Evolutionary conservation across 106 monocot species (phyloP).

Genomic region (Dactylorhiza incarnata): DNA sequence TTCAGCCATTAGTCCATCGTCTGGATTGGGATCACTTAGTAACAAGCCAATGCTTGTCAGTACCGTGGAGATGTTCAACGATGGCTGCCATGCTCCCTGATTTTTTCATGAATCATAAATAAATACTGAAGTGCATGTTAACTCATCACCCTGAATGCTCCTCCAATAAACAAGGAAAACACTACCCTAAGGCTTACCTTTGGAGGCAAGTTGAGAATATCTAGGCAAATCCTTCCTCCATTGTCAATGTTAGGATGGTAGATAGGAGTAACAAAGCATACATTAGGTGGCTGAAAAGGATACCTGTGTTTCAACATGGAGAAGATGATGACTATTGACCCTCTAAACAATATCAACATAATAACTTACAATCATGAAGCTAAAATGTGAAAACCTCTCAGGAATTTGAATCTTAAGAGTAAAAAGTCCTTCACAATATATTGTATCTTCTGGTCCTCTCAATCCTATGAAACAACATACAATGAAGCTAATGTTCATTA

Average conservation of each 20-base stretch:
- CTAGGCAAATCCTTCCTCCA: conserved; percentile 92
- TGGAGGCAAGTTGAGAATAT: conserved; percentile 97
- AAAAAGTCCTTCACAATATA: conserved; percentile 62
- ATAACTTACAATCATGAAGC: background rate
- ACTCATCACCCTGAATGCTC: background rate
- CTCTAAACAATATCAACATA: conserved; percentile 4
- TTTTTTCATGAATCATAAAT: background rate
- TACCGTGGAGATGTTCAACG: conserved; percentile 84
- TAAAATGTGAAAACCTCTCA: conserved; percentile 44
- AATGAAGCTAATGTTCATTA: background rate
- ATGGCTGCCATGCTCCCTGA: conserved; percentile 87
- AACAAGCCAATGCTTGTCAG: conserved; percentile 78
- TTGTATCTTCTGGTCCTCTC: conserved; percentile 79
- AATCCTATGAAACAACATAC: conserved; percentile 32
- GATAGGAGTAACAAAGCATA: conserved; percentile 83
- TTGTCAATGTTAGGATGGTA: conserved; percentile 98
- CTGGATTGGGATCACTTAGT: conserved; percentile 86
- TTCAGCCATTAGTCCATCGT: conserved; percentile 97
- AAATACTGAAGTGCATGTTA: background rate
- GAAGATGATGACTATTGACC: background rate
- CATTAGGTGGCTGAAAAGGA: conserved; percentile 89
- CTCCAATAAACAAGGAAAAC: background rate
- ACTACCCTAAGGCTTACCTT: conserved; percentile 38
- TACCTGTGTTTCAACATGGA: conserved; percentile 40
- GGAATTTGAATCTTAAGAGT: conserved; percentile 76